Base-by-base conservation (phyloP, 2,329 filamentous ascomycete genomes). In the Tolypocladium pustulatum region DNA sequence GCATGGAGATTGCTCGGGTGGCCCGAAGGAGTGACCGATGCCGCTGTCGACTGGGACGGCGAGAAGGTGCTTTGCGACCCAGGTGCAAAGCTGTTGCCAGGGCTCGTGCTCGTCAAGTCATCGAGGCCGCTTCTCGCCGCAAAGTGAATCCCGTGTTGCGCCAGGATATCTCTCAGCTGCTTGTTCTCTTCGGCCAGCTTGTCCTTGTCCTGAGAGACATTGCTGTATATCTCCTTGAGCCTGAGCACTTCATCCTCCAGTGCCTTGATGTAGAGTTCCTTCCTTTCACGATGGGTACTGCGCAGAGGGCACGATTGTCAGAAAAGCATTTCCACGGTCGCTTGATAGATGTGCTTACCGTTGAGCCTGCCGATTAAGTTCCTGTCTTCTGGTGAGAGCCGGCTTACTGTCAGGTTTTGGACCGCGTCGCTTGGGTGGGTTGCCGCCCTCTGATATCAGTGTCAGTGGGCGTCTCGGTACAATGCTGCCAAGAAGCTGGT, bases 401-500 rank as follows among this genome's bases (percentile, higher is more conserved):
- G 94, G 94, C 71, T 96, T 97, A 77, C 89, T 95, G 72, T 97
- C 94, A 25, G 94, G 94, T 72, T 97, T 97, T 0, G 94, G 94
- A 1, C 94, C 94, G 72, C 94, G 85, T 64, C 90, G 85, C 76
- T 97, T 99, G 3, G 90, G 85, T 10, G 88, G 81, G 68, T 94
- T 88, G 53, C 91, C 92, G 53, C 91, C 92, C 78, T 96, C 92
- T 88, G 67, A 55, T 41, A 20, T 52, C 9, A 3, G 17, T 2
- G 55, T 65, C 30, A 63, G 61, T n/a, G 49, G 36, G 46, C 25
- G 40, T 20, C 36, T n/a, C 51, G 4, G 22, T 9, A 34, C 27
- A 2, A 46, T 36, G n/a, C 34, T 3, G 38, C 10, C 12, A 13
- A 20, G 20, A 5, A 46, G 38, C 25, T 4, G 30, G 32, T 55